Evolutionary conservation across 2,329 filamentous ascomycete species (phyloP), one percentile per base, ranked within the genome.

Genomic region (Fusarium nisikadoi): DNA sequence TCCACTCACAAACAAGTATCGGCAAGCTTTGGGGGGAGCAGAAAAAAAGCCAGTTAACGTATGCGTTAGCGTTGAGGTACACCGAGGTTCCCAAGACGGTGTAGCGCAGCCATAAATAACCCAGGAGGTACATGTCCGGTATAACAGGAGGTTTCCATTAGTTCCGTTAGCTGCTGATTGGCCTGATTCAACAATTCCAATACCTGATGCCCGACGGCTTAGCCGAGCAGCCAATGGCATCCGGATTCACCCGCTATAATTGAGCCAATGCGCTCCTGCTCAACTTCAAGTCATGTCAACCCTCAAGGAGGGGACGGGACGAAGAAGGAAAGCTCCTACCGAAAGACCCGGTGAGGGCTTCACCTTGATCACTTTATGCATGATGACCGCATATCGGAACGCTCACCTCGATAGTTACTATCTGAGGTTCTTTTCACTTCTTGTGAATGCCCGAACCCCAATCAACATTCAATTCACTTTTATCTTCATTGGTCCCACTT

Each of bases 121-220:
- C 39, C 29, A 53, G 71, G 69, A 72, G 60, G 69, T 72, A 72
- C 69, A 72, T 72, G 56, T 72, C 70, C 70, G 71, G 53, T 39
- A 47, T 23, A 50, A 46, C 35, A 43, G 14, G 33, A 31, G 19
- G 25, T 43, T 55, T 27, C 35, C 49, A 67, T 42, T 33, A 43
- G 31, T 36, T 73, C 39, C 43, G 43, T n/a, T 17, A 50, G 43
- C n/a, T 50, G 35, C 47, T 56, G 59, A 69, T 69, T 70, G 65
- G 65, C 19, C 45, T 17, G 7, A 29, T 31, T 9, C 17, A 9
- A 29, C 27, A 14, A 38, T 50, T 56, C 46, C 29, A 62, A 45
- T 39, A 55, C 55, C 43, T 39, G 47, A 53, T 62, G 67, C 39
- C 68, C 68, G 63, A 72, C 50, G 52, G 31, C 50, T 71, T 71